These are phyloP conservation scores for Penicillium verrucosum DNA, from an alignment of 2,329 filamentous ascomycete genomes.

Conservation along the genomic window DNA sequence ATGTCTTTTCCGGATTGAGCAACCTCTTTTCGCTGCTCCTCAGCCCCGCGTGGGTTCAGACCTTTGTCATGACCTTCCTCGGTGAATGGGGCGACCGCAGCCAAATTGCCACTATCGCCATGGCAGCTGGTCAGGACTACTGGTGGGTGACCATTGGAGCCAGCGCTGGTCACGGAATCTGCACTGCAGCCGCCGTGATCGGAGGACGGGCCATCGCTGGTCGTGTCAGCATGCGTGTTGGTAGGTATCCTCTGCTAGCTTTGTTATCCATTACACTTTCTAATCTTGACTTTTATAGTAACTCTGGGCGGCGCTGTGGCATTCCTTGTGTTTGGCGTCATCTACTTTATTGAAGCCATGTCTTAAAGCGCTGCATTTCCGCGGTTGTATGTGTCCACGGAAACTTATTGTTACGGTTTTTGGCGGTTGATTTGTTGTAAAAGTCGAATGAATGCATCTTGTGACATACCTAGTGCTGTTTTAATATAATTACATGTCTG, in stretches of 20 bases:
- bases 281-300: constrained; percentile 54
- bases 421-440: constrained; percentile 11
- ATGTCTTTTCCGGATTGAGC: constrained; percentile 62
- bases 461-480: constrained; percentile 8
- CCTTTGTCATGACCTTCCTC: constrained; percentile 97
- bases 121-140: constrained; percentile 97
- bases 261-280: constrained; percentile 6
- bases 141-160: constrained; percentile 97
- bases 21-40: constrained; percentile 86
- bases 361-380: constrained; percentile 40
- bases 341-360: constrained; percentile 82
- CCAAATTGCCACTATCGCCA: constrained; percentile 97
- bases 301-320: constrained; percentile 87
- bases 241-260: constrained; percentile 58
- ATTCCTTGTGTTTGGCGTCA: constrained; percentile 86
- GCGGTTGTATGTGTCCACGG: constrained; percentile 5
- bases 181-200: constrained; percentile 86
- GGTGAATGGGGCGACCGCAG: constrained; percentile 97
- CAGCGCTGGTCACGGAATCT: constrained; percentile 78
- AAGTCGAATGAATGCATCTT: constrained; percentile 12
- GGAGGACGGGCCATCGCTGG: constrained; percentile 91
- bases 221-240: constrained; percentile 88
- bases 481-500: constrained; percentile 12
- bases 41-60: constrained; percentile 97
- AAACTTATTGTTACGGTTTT: constrained; percentile 4